These are phyloP conservation scores for Geotrichum histeridarum DNA, from an alignment of 1,139 yeast species.

Conservation along the genomic window DNA sequence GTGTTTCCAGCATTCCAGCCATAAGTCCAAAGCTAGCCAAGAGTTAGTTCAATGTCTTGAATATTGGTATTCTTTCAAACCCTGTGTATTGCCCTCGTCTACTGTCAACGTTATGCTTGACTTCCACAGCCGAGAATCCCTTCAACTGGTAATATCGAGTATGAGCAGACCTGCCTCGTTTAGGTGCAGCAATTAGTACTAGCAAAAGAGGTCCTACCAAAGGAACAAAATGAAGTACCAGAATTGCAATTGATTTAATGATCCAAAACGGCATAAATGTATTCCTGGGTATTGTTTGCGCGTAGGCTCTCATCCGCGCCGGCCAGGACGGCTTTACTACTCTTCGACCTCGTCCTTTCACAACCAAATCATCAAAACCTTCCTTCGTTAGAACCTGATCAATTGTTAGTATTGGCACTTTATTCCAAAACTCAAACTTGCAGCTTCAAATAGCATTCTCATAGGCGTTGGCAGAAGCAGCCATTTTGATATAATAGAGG, in stretches of 20 bases:
- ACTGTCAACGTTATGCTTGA: constrained; percentile 30
- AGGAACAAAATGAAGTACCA: constrained; percentile 52
- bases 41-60: too few species aligned
- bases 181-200: constrained; percentile 53
- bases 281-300: constrained; percentile 33
- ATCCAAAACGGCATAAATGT: constrained; percentile 37
- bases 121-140: constrained; percentile 46
- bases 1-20: constrained; percentile 53
- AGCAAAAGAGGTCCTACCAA: constrained; percentile 56
- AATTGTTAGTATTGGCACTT: background rate
- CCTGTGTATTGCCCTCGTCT: constrained; percentile 38
- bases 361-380: constrained; percentile 47
- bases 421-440: constrained; percentile 28
- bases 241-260: constrained; percentile 34
- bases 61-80: background rate
- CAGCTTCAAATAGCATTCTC: constrained; percentile 51
- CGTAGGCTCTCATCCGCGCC: constrained; percentile 24
- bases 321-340: constrained; percentile 33
- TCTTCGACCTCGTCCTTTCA: constrained; percentile 44
- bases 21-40: constrained; percentile 49
- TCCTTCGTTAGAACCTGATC: constrained; percentile 44
- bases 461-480: constrained; percentile 57
- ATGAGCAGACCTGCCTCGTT: constrained; percentile 54
- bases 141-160: constrained; percentile 57
- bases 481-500: constrained; percentile 47